Conservation (phyloP, 345 rosid genomes). For the Syzygium grande region DNA sequence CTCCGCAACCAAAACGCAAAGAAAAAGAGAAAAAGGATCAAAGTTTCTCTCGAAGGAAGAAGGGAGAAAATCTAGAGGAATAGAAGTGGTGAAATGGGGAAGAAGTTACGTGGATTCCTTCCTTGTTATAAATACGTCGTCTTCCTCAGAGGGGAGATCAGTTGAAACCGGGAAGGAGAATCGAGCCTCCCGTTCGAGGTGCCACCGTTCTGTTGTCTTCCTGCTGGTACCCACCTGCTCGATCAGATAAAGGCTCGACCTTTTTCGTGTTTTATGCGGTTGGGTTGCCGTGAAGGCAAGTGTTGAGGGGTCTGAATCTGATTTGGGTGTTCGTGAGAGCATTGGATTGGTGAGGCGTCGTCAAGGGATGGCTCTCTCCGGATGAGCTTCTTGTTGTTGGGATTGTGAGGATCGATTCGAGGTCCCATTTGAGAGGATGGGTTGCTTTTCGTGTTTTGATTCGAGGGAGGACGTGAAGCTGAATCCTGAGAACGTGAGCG, state of each 20-base stretch:
- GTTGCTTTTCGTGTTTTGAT: slow-evolving; percentile 91
- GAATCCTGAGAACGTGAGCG: slow-evolving; percentile 48
- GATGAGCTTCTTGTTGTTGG: not conserved
- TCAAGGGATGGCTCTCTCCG: not conserved
- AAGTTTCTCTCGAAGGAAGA: not conserved
- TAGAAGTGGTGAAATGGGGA: not conserved
- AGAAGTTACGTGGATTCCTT: not conserved
- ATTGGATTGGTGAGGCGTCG: not conserved
- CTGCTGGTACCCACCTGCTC: not conserved
- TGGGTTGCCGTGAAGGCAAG: not conserved
- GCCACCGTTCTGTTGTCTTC: not conserved
- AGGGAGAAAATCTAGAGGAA: not conserved
- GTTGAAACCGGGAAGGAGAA: not conserved
- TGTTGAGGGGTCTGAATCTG: not conserved
- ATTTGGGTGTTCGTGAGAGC: not conserved
- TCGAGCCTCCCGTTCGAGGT: not conserved
- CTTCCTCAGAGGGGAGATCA: not conserved
- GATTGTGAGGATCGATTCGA: slow-evolving; percentile 2
- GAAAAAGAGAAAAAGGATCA: not conserved
- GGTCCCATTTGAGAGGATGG: slow-evolving; percentile 43
- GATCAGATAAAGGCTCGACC: not conserved
- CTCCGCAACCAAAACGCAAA: not conserved
- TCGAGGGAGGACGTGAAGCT: slow-evolving; percentile 77
- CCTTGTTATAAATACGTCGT: not conserved
- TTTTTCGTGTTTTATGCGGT: not conserved